phyloP scores from a whole-genome alignment of 768 basidiomycete species.

The Leccinum rimulosum region DNA sequence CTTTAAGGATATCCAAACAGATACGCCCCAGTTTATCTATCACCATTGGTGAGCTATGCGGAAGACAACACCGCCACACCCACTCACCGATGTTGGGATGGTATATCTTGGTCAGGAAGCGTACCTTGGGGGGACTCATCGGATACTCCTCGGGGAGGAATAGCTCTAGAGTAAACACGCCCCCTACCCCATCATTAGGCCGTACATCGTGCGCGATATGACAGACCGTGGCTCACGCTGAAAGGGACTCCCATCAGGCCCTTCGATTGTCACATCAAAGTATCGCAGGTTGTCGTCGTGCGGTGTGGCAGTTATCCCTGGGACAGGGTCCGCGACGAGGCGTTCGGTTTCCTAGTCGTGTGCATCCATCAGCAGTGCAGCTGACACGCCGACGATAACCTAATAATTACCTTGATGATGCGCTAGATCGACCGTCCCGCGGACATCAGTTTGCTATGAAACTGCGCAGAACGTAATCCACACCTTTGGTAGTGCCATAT shows the following conservation, averaged over 20 bases:
- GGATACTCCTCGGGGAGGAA: conserved; percentile 99
- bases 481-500: conserved; percentile 39
- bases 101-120: conserved; percentile 97
- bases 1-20: conserved; percentile 97
- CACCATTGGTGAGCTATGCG: conserved; percentile 23
- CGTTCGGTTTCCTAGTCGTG: conserved; percentile 87
- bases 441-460: conserved; percentile 2
- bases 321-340: conserved; percentile 93
- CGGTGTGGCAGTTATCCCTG: conserved; percentile 92
- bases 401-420: conserved; percentile 49
- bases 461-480: not conserved
- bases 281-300: conserved; percentile 98
- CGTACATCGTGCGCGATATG: not conserved
- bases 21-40: conserved; percentile 97
- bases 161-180: conserved; percentile 92
- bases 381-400: conserved; percentile 7
- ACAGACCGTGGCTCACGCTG: conserved; percentile 50
- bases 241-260: conserved; percentile 93
- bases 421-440: conserved; percentile 34
- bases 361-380: conserved; percentile 19
- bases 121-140: conserved; percentile 98
- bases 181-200: conserved; percentile 51
- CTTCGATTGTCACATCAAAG: conserved; percentile 97
- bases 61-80: conserved; percentile 15
- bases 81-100: conserved; percentile 96